Percentiles rank a stretch among this genome's conserved stretches.
Evolutionary conservation across 2,329 filamentous ascomycete genomes (phyloP).

Genomic region (Microdochium bolleyi): DNA sequence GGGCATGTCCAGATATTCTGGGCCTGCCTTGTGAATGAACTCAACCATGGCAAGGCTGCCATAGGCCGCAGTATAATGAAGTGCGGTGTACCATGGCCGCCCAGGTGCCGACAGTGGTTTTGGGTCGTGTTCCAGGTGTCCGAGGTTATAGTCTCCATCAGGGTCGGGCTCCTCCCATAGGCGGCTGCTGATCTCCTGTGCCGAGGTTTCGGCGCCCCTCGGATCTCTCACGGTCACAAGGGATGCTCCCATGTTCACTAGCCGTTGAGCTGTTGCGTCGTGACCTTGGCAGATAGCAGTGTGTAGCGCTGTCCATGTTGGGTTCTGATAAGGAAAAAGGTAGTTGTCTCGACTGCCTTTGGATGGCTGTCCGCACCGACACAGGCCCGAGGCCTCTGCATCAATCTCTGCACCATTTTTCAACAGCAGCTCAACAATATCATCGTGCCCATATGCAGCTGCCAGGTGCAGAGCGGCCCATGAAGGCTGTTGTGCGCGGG

Average conservation of each 20-base stretch:
- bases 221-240: background rate
- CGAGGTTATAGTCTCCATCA: no score
- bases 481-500: background rate
- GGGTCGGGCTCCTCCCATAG: no score
- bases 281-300: background rate
- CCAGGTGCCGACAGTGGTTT: background rate
- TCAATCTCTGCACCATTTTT: background rate
- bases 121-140: no score
- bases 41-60: background rate
- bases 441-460: background rate
- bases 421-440: background rate
- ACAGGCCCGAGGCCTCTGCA: background rate
- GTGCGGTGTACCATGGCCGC: background rate
- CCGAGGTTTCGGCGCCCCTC: background rate
- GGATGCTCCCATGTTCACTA: background rate
- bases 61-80: background rate
- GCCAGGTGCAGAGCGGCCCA: background rate
- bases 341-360: background rate
- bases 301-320: background rate
- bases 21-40: background rate
- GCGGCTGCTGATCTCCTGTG: background rate
- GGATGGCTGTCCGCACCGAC: background rate
- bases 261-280: background rate
- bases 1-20: background rate
- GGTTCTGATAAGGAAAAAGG: background rate